A percentile compares a stretch with the other conserved stretches of the same genome.
phyloP scores from a whole-genome alignment of 2,329 filamentous ascomycete genomes.

The Orbilia ellipsospora region DNA sequence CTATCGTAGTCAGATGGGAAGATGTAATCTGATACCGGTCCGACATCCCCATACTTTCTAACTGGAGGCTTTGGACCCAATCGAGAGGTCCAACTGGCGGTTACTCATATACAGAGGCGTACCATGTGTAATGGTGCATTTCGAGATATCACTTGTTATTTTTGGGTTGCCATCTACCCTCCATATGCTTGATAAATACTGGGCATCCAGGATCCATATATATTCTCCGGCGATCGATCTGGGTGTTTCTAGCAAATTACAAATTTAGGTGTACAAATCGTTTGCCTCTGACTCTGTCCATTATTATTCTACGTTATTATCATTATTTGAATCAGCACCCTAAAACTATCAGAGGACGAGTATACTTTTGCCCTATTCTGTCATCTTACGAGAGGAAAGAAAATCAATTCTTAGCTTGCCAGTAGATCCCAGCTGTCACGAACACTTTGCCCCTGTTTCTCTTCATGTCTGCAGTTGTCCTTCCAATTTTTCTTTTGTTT shows the following conservation, averaged over 20 bases:
- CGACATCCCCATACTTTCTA: slow-evolving; percentile 53
- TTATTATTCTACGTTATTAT: too few relatives aligned
- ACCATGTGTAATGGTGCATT: slow-evolving; percentile 16
- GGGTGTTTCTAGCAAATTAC: too few relatives aligned
- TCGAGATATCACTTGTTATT: too few relatives aligned
- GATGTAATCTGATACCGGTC: slow-evolving; percentile 54
- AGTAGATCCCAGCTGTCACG: slow-evolving; percentile 41
- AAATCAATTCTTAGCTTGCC: too few relatives aligned
- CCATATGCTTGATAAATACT: not conserved
- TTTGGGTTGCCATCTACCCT: not conserved
- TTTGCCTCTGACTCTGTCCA: too few relatives aligned
- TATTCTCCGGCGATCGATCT: too few relatives aligned
- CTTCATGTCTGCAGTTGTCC: not conserved
- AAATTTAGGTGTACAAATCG: too few relatives aligned
- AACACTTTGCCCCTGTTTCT: slow-evolving; percentile 9
- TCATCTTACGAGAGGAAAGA: too few relatives aligned
- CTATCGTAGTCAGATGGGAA: slow-evolving; percentile 12
- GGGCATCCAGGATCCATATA: too few relatives aligned
- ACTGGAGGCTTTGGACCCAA: slow-evolving; percentile 48
- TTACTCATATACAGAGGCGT: slow-evolving; percentile 40
- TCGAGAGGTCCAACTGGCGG: slow-evolving; percentile 51
- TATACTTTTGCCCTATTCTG: too few relatives aligned
- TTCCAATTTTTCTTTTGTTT: not conserved
- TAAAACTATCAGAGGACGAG: too few relatives aligned
- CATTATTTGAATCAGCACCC: too few relatives aligned